These are phyloP conservation scores for Calycina herbarum DNA, from an alignment of 2,329 filamentous ascomycete species.

Conservation along the genomic window DNA sequence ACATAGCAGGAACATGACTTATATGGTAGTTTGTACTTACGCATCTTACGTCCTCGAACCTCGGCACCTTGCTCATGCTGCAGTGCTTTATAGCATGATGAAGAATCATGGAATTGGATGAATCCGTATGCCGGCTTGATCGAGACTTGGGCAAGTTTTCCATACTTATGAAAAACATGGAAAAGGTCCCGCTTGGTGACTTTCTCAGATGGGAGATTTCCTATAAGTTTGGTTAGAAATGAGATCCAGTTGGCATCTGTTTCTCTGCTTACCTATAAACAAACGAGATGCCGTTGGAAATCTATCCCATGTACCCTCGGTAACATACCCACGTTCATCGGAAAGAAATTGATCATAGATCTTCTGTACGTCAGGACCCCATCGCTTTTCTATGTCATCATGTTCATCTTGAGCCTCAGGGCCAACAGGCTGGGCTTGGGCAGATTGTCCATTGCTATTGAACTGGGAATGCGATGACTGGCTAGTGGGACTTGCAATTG, in stretches of 20 bases:
- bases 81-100: constrained; percentile 74
- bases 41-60: constrained; percentile 87
- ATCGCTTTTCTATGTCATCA: constrained; percentile 37
- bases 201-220: constrained; percentile 88
- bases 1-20: neutral
- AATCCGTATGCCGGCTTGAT: constrained; percentile 97
- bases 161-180: constrained; percentile 82
- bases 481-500: constrained; percentile 27
- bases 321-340: constrained; percentile 73
- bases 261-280: constrained; percentile 67
- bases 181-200: constrained; percentile 94
- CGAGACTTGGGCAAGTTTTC: constrained; percentile 87
- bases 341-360: constrained; percentile 71
- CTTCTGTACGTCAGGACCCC: constrained; percentile 56
- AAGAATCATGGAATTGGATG: constrained; percentile 82
- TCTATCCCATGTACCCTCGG: constrained; percentile 77
- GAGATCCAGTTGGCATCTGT: neutral
- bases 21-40: constrained; percentile 54
- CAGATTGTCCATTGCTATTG: constrained; percentile 22
- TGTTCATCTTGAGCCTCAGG: constrained; percentile 29
- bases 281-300: constrained; percentile 76
- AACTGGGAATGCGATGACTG: constrained; percentile 27
- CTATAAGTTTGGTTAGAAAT: constrained; percentile 47
- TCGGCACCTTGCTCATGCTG: constrained; percentile 76
- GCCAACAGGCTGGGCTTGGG: constrained; percentile 23